Evolutionary conservation across 345 rosid genomes (phyloP).

Genomic region (Hirschfeldia incana): DNA sequence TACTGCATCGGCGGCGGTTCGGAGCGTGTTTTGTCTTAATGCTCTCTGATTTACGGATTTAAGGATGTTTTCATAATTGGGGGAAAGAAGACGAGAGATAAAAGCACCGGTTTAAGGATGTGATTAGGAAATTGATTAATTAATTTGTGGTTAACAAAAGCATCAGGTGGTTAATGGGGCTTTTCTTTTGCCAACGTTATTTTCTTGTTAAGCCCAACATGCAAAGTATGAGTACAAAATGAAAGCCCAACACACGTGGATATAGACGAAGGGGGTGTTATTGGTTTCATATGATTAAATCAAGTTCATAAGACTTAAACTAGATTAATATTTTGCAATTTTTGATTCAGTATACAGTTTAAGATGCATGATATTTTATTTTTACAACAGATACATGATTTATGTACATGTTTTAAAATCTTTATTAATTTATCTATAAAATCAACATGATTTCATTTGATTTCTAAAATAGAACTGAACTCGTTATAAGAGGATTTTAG

Average conservation of each 20-base stretch:
- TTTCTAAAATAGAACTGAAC: too few relatives aligned
- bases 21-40: neutral
- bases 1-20: neutral
- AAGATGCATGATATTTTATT: too few relatives aligned
- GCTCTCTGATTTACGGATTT: neutral
- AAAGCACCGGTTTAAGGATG: neutral
- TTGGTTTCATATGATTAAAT: too few relatives aligned
- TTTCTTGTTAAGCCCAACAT: neutral
- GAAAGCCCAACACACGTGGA: neutral
- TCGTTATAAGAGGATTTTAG: too few relatives aligned
- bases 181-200: neutral
- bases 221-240: neutral
- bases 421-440: too few relatives aligned
- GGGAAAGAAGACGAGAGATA: neutral
- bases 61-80: neutral
- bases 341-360: too few relatives aligned
- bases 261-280: too few relatives aligned
- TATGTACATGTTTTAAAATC: too few relatives aligned
- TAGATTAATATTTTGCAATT: too few relatives aligned
- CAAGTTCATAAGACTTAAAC: too few relatives aligned
- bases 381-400: too few relatives aligned
- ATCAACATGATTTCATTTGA: too few relatives aligned
- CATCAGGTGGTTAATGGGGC: neutral
- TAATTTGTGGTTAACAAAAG: neutral
- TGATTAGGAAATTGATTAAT: neutral